phyloP scores from a whole-genome alignment of 139 green algal species.

The Chlamydomonas applanata region DNA sequence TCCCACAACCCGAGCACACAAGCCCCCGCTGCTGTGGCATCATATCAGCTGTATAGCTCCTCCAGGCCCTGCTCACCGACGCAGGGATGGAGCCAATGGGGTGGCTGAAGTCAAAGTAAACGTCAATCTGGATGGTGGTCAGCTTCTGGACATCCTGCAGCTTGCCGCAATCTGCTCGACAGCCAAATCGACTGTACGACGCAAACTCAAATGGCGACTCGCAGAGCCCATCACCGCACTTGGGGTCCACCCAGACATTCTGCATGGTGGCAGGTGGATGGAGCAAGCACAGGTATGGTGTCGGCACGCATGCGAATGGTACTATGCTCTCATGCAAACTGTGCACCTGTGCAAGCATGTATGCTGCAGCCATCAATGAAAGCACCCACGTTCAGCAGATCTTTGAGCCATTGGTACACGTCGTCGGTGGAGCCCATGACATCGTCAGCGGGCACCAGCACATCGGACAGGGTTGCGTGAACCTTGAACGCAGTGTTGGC shows the following conservation, averaged over 20 bases:
- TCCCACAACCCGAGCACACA: neutral
- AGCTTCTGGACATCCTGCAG: slow-evolving; percentile 73
- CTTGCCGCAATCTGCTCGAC: slow-evolving; percentile 78
- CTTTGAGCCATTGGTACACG: slow-evolving; percentile 65
- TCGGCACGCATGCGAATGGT: too few relatives aligned
- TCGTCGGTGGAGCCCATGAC: slow-evolving; percentile 47
- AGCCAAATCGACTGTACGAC: slow-evolving; percentile 81
- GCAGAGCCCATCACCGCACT: slow-evolving; percentile 82
- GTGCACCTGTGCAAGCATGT: too few relatives aligned
- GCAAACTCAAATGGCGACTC: slow-evolving; percentile 80
- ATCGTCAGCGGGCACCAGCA: slow-evolving; percentile 40
- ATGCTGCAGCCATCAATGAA: neutral
- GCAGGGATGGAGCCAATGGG: slow-evolving; percentile 61
- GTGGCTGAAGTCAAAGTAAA: slow-evolving; percentile 78
- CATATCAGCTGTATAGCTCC: neutral
- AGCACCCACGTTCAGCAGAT: slow-evolving; percentile 41
- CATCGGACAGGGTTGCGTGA: slow-evolving; percentile 45
- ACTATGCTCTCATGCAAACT: too few relatives aligned
- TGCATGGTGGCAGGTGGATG: slow-evolving; percentile 22
- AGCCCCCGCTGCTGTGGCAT: neutral
- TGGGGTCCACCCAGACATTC: slow-evolving; percentile 72
- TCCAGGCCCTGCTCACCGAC: slow-evolving; percentile 26
- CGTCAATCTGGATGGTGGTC: slow-evolving; percentile 60
- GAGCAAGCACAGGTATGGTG: too few relatives aligned
- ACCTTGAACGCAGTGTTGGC: slow-evolving; percentile 57